A percentile compares a stretch with the other conserved stretches of the same genome.
phyloP scores from a whole-genome alignment of 108 stramenopile species.

The Cyclotella baltica region DNA sequence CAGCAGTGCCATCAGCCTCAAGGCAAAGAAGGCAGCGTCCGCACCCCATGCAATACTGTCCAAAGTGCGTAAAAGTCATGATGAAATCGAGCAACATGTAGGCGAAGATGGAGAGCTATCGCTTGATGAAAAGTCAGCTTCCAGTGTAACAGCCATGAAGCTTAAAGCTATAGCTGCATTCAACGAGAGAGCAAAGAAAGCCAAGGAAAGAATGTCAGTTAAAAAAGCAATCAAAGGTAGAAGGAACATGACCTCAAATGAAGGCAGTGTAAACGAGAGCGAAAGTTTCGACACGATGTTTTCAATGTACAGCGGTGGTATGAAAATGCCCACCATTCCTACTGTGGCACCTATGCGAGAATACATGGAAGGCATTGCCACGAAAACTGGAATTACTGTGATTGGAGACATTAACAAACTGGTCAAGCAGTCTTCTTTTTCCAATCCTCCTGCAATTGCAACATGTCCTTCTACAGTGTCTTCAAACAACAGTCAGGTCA shows the following conservation, averaged over 20 bases:
- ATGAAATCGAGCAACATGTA: neutral
- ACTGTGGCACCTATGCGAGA: neutral
- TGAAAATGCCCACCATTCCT: conserved; percentile 9
- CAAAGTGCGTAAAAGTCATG: conserved; percentile 3
- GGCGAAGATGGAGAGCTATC: neutral
- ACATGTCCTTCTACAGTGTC: conserved; percentile 3
- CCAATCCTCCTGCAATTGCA: conserved; percentile 4
- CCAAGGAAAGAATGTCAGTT: conserved; percentile 1
- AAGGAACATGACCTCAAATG: neutral
- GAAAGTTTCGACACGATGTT: neutral
- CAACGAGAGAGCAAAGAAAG: conserved; percentile 6
- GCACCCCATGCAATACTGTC: conserved; percentile 1
- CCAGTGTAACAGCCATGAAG: neutral
- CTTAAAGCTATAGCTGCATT: neutral
- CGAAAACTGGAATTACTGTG: conserved; percentile 9
- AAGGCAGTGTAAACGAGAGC: neutral
- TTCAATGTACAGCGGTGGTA: neutral
- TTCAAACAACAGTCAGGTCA: conserved; percentile 12
- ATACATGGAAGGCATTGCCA: neutral
- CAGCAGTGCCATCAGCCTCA: conserved; percentile 19
- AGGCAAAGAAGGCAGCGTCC: conserved; percentile 16
- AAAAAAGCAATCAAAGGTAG: conserved; percentile 1
- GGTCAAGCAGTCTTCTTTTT: neutral
- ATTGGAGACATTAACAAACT: conserved; percentile 18
- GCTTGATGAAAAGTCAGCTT: neutral